Evolutionary conservation across 805 yeast species (phyloP), one percentile per base, ranked within the genome.

Genomic region (Kuraishia capsulata): DNA sequence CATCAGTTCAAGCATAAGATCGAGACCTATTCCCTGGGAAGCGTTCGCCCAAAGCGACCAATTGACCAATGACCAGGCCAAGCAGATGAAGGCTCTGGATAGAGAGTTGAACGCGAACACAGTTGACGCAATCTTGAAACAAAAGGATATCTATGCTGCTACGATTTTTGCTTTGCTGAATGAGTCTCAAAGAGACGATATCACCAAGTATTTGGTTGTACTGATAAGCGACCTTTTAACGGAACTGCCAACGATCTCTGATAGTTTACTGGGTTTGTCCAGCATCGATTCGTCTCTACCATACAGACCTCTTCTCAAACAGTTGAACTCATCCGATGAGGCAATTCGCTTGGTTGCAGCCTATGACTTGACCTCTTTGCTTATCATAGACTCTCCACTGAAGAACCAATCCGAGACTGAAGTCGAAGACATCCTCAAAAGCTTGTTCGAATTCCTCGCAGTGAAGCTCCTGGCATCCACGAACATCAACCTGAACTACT

Each of bases 11-110:
- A 76, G 76, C 44, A 78, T 87, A 45, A 69, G 92, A 50, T 80
- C 84, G 43, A 74, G 92, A 46, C 78, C 89, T 24, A 75, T 88
- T 40, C 94, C 95, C 24, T 89, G 97, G 97, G 94, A 85, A 52
- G 94, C 94, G 8, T 77, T 83, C 49, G 79, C 84, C 9, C 71
- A 95, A 39, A 79, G 89, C 16, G 78, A 75, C 35, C 72, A 78
- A 33, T 66, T 89, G 29, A 62, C 79, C 33, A 71, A 70, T 37
- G 76, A 74, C 43, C 92, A 86, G 54, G 90, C 89, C 9, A 70
- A 48, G 42, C 39, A 56, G 44, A 43, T 67, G 36, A 59, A 56
- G 42, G 49, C 49, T 23, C 46, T 65, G 33, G 70, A 64, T 40
- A 52, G 45, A 33, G 39, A 52, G 13, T 61, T 65, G 16, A 49